Evolutionary conservation across 495 filamentous ascomycete genomes (phyloP).

Genomic region (Neurospora sp.): DNA sequence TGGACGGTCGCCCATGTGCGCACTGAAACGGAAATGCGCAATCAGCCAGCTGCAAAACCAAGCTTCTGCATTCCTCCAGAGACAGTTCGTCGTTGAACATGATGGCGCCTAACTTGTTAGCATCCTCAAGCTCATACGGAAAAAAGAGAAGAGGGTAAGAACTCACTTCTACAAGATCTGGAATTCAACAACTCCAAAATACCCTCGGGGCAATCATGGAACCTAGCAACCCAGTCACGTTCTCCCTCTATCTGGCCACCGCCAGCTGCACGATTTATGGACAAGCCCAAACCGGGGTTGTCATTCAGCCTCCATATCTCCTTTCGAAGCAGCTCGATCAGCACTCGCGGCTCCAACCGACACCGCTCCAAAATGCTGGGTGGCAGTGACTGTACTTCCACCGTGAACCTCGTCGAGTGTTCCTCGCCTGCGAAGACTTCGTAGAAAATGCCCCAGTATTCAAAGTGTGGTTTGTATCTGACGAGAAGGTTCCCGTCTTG

Average conservation of each 20-base stretch:
- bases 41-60: slow-evolving; percentile 51
- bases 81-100: slow-evolving; percentile 90
- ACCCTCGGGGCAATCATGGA: slow-evolving; percentile 59
- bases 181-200: slow-evolving; percentile 87
- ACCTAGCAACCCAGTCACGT: slow-evolving; percentile 44
- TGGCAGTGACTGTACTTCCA: slow-evolving; percentile 54
- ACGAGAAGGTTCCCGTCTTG: slow-evolving; percentile 49
- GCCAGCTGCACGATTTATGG: neutral
- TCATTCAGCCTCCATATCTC: slow-evolving; percentile 53
- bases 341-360: slow-evolving; percentile 54
- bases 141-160: no score
- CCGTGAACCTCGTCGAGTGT: slow-evolving; percentile 1
- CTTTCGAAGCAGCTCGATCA: slow-evolving; percentile 62
- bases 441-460: slow-evolving; percentile 64
- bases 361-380: slow-evolving; percentile 66
- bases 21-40: slow-evolving; percentile 91
- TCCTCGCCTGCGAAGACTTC: slow-evolving; percentile 13
- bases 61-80: slow-evolving; percentile 50
- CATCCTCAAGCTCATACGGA: neutral
- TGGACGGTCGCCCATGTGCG: slow-evolving; percentile 72
- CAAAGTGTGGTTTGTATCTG: slow-evolving; percentile 46
- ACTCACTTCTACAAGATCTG: slow-evolving; percentile 67
- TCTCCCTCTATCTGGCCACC: slow-evolving; percentile 2
- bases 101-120: slow-evolving; percentile 48
- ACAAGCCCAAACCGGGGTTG: slow-evolving; percentile 6